A percentile compares a stretch with the other conserved stretches of the same genome.
phyloP scores from a whole-genome alignment of 768 basidiomycete genomes.

The Lentinula lateritia region DNA sequence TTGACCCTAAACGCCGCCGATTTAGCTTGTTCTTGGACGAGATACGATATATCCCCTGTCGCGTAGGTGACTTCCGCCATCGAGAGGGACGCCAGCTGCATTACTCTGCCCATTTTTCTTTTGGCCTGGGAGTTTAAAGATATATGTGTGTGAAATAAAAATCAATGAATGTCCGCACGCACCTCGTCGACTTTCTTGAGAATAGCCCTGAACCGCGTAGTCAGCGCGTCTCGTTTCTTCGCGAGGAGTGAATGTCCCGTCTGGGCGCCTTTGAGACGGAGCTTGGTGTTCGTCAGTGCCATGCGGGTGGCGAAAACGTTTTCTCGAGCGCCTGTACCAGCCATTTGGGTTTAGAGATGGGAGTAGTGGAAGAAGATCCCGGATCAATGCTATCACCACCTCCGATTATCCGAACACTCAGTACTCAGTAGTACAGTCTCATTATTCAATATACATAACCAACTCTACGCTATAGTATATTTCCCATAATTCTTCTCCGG shows the following conservation, averaged over 20 bases:
- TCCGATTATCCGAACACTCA: no score
- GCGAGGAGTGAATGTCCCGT: conserved; percentile 93
- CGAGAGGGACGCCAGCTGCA: conserved; percentile 98
- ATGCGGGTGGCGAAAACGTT: conserved; percentile 96
- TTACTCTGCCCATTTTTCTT: conserved; percentile 97
- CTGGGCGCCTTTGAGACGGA: conserved; percentile 86
- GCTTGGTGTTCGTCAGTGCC: conserved; percentile 91
- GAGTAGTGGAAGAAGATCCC: background rate
- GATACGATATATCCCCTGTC: conserved; percentile 95
- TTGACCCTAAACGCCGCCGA: conserved; percentile 89
- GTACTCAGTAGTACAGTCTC: no score
- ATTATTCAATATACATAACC: background rate
- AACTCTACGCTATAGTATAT: conserved; percentile 62
- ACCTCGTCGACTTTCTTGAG: conserved; percentile 98
- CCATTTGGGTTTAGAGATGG: conserved; percentile 46
- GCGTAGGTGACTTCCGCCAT: conserved; percentile 98
- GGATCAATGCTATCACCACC: no score
- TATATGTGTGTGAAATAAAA: no score
- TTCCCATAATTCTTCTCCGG: conserved; percentile 92
- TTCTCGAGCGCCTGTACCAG: conserved; percentile 85
- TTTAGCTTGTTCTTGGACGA: conserved; percentile 94
- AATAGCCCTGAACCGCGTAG: conserved; percentile 90
- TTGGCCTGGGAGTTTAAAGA: conserved; percentile 72
- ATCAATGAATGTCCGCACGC: no score
- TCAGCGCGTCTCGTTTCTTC: conserved; percentile 97